Evolutionary conservation across 345 rosid genomes (phyloP).

Genomic region (Nasturtium officinale): DNA sequence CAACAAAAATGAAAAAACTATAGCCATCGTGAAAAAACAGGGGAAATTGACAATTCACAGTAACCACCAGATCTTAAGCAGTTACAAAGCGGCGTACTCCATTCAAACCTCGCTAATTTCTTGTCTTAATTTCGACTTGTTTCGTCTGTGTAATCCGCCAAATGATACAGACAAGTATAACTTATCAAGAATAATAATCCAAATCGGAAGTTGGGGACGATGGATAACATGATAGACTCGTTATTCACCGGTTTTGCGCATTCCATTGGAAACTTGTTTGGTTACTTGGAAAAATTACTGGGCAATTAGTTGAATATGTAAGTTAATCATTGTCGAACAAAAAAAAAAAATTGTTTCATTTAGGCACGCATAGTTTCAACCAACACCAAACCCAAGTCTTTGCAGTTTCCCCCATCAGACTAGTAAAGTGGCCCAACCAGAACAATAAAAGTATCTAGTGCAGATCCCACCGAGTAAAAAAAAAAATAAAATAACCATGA

Average conservation of each 20-base stretch:
- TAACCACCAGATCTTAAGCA: slow-evolving; percentile 33
- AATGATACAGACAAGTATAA: background rate
- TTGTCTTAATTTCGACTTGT: slow-evolving; percentile 18
- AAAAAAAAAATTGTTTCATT: too few species aligned
- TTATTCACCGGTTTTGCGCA: slow-evolving; percentile 47
- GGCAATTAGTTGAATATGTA: too few species aligned
- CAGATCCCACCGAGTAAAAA: too few species aligned
- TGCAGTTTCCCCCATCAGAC: too few species aligned
- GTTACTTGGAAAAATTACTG: too few species aligned
- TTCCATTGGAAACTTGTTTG: slow-evolving; percentile 44
- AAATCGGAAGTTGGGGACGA: slow-evolving; percentile 21
- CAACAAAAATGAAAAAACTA: background rate
- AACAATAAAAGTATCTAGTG: too few species aligned
- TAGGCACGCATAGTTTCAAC: too few species aligned
- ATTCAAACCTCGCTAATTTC: background rate
- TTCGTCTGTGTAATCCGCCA: background rate
- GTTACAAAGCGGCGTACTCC: slow-evolving; percentile 18
- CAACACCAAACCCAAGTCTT: too few species aligned
- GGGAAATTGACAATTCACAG: background rate
- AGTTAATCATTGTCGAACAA: too few species aligned
- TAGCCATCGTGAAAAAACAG: background rate
- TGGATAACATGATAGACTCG: slow-evolving; percentile 50
- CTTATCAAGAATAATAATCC: background rate
- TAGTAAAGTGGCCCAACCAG: too few species aligned
- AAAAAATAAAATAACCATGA: too few species aligned